Evolutionary conservation across 1,284 basidiomycete species (phyloP).

Genomic region (Ceratobasidium sp.): DNA sequence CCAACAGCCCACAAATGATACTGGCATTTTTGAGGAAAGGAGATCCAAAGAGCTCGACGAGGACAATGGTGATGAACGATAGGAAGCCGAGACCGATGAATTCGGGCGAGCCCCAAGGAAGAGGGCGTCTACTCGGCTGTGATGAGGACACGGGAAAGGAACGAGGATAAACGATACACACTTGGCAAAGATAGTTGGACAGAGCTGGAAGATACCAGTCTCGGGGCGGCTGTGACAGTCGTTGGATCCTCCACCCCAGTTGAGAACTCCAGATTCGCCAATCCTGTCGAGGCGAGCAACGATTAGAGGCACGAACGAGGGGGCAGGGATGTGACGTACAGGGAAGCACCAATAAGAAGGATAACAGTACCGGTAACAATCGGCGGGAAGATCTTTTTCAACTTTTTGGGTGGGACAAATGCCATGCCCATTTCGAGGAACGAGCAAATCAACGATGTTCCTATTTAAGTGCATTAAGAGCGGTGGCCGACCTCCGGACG

Average conservation of each 20-base stretch:
- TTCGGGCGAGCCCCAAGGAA: conserved; percentile 77
- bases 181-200: conserved; percentile 67
- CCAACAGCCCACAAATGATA: conserved; percentile 73
- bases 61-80: conserved; percentile 76
- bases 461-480: conserved; percentile 49
- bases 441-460: conserved; percentile 78
- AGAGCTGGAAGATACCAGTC: conserved; percentile 71
- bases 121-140: conserved; percentile 54
- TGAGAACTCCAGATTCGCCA: conserved; percentile 67
- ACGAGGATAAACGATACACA: conserved; percentile 45
- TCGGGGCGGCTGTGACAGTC: conserved; percentile 65
- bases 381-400: conserved; percentile 80
- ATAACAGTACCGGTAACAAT: conserved; percentile 82
- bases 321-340: not conserved
- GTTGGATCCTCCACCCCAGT: conserved; percentile 86
- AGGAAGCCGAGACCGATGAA: conserved; percentile 88
- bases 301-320: not conserved
- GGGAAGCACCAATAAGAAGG: conserved; percentile 77
- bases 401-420: conserved; percentile 60
- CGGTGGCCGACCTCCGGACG: not conserved
- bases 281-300: conserved; percentile 60
- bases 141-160: not conserved
- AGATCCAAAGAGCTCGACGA: conserved; percentile 77
- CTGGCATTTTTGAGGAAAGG: conserved; percentile 80
- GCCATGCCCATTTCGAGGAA: conserved; percentile 82